These are phyloP conservation scores for Andrographis paniculata DNA, from an alignment of 305 asterid genomes.

Conservation along the genomic window DNA sequence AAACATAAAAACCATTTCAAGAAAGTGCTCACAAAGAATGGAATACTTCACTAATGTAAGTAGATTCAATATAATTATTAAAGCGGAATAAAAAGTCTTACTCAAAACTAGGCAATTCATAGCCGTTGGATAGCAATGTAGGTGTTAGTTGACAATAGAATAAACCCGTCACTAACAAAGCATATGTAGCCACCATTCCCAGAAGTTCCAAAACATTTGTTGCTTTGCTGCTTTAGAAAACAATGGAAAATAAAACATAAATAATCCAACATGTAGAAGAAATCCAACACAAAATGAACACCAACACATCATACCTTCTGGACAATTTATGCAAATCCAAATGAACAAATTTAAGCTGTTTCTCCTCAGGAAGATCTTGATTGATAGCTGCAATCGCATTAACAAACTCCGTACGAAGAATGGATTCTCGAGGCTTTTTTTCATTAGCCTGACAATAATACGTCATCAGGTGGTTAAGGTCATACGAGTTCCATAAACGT, in stretches of 20 bases:
- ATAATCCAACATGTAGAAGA: conserved; percentile 11
- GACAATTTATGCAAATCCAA: conserved; percentile 97
- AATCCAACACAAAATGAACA: conserved; percentile 8
- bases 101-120: conserved; percentile 42
- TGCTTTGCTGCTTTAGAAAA: conserved; percentile 42
- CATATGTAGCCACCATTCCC: conserved; percentile 70
- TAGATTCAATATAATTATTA: not conserved
- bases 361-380: conserved; percentile 66
- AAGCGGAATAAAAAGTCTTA: conserved; percentile 29
- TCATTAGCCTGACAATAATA: conserved; percentile 69
- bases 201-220: conserved; percentile 55
- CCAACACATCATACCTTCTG: conserved; percentile 46
- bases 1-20: too few relatives aligned
- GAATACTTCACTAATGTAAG: not conserved
- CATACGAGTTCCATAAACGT: conserved; percentile 5
- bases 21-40: conserved; percentile 4
- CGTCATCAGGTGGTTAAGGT: conserved; percentile 12
- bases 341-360: conserved; percentile 85
- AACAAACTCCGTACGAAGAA: conserved; percentile 87
- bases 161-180: conserved; percentile 60
- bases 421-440: conserved; percentile 93
- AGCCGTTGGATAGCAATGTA: conserved; percentile 33
- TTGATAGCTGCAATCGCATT: conserved; percentile 85
- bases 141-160: conserved; percentile 59
- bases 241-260: conserved; percentile 15